Evolutionary conservation across 2,329 filamentous ascomycete genomes (phyloP), one percentile per base, ranked within the genome.

Genomic region (Aureobasidium sp.): DNA sequence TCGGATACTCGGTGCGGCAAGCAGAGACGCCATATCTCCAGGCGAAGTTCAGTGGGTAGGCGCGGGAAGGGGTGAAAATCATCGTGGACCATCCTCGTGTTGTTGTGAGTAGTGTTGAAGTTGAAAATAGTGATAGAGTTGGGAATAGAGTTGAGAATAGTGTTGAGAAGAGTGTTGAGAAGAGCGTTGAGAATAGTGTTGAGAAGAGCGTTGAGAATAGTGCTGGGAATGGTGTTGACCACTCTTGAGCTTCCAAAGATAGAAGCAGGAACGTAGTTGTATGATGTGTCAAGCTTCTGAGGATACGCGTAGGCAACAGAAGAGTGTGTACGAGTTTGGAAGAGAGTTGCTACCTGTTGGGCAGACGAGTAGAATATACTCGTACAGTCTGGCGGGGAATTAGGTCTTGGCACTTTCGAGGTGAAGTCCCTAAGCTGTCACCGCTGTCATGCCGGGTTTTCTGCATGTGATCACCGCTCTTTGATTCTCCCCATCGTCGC

Each of bases 21-120:
- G 47, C 63, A 65, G 60, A 47, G 34, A 30, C 57, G 45, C 64
- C 64, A 65, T 34, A 64, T 65, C 30, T 61, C 50, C 37, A 62
- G 49, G 16, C 63, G 64, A 37, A 64, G 44, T 41, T 65, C 64
- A 49, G 44, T 16, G 8, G 63, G 64, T 32, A 65, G 64, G 29
- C 47, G 61, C 13, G 55, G 42, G 49, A 65, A 65, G 8, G 37
- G 59, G 34, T 41, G 45, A 8, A 65, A 65, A 49, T 21, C 41
- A 60, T 52, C 58, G 58, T 34, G 16, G 44, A 32, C 29, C 57
- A 59, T 59, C 9, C 45, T 59, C 44, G 57, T 29, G 53, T 37
- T 15, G 50, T 29, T n/a, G n/a, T n/a, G n/a, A n/a, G n/a, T n/a
- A n/a, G n/a, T n/a, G n/a, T n/a, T n/a, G n/a, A n/a, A n/a, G n/a